Evolutionary conservation across 768 basidiomycete species (phyloP).

Genomic region (Termitomyces sp.): DNA sequence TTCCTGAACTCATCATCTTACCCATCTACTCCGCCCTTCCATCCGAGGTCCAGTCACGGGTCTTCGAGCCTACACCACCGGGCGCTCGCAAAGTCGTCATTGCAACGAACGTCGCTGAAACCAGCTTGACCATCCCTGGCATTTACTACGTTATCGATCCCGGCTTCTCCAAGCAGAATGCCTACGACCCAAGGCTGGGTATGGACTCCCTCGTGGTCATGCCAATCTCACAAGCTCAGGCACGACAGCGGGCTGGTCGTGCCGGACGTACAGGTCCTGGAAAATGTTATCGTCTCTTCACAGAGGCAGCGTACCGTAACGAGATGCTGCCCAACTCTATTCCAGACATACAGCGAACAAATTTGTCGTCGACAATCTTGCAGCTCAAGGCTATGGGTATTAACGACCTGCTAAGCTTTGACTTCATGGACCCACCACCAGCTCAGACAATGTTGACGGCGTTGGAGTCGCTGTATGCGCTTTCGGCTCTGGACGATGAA

Average conservation of each 20-base stretch:
- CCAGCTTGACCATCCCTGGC: conserved; percentile 95
- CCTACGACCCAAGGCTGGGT: conserved; percentile 93
- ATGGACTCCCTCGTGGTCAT: conserved; percentile 99
- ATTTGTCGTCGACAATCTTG: conserved; percentile 88
- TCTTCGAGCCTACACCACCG: conserved; percentile 97
- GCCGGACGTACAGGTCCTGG: conserved; percentile 98
- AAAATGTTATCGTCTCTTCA: conserved; percentile 97
- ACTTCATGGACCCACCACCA: conserved; percentile 99
- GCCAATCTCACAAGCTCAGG: conserved; percentile 98
- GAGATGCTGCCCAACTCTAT: conserved; percentile 98
- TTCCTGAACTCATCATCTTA: conserved; percentile 93
- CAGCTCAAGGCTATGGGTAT: conserved; percentile 99
- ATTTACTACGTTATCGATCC: conserved; percentile 99
- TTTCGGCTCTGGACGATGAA: conserved; percentile 96
- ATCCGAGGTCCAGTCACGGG: conserved; percentile 95
- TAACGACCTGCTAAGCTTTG: conserved; percentile 96
- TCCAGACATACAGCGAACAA: conserved; percentile 96
- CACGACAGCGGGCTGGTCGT: conserved; percentile 91
- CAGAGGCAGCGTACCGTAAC: conserved; percentile 96
- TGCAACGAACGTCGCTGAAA: conserved; percentile 99
- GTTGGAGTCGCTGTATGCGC: conserved; percentile 88
- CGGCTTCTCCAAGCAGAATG: conserved; percentile 98
- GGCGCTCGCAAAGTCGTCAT: conserved; percentile 99
- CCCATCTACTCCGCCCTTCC: conserved; percentile 98
- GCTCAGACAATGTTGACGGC: conserved; percentile 97